Conservation (phyloP, 345 rosid species). For the Populus alba region DNA sequence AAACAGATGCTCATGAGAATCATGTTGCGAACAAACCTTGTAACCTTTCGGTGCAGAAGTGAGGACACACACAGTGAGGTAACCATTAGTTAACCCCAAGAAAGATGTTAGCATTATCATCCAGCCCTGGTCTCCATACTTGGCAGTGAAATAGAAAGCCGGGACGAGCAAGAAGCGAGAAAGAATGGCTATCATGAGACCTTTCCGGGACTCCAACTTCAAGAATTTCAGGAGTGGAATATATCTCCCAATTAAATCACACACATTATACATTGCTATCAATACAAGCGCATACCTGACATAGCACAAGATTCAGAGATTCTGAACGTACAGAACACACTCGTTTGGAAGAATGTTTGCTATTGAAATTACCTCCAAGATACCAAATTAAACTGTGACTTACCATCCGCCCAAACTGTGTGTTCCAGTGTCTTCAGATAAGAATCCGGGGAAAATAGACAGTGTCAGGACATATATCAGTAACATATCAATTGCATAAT, state of each 20-base stretch:
- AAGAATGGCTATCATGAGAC: constrained; percentile 38
- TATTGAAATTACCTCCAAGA: background rate
- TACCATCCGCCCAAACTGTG: constrained; percentile 73
- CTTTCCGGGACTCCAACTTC: constrained; percentile 57
- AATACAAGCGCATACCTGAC: constrained; percentile 74
- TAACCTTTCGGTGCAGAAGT: constrained; percentile 81
- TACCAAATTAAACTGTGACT: constrained; percentile 1
- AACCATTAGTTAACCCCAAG: constrained; percentile 71
- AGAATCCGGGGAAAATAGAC: constrained; percentile 85
- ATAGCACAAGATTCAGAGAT: background rate
- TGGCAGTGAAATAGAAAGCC: constrained; percentile 73
- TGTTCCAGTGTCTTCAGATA: constrained; percentile 76
- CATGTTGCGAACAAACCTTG: constrained; percentile 42
- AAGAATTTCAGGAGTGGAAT: constrained; percentile 48
- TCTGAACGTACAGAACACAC: background rate
- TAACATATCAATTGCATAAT: constrained; percentile 56
- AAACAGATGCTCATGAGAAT: background rate
- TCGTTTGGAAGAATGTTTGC: no score
- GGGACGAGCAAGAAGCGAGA: constrained; percentile 60
- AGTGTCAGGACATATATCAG: constrained; percentile 58
- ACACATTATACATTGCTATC: constrained; percentile 61
- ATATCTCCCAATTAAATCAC: constrained; percentile 66
- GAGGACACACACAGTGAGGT: constrained; percentile 71
- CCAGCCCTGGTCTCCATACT: constrained; percentile 81
- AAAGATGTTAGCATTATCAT: constrained; percentile 72